These are phyloP conservation scores for Aspergillus thermomutatus DNA, from an alignment of 2,329 filamentous ascomycete species.

Conservation along the genomic window DNA sequence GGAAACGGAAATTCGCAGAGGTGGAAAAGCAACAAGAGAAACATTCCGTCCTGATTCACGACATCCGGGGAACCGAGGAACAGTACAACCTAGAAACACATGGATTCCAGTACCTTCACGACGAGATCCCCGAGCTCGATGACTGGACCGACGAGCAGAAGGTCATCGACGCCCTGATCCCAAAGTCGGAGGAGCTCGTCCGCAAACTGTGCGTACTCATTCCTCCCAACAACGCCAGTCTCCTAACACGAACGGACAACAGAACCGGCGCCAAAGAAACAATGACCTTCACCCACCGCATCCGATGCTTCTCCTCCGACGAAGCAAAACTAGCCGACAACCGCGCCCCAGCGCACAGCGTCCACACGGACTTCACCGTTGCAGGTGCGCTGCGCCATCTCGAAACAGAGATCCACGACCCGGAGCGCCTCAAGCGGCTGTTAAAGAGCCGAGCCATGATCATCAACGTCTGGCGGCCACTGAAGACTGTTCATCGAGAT, in stretches of 20 bases:
- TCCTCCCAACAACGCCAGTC: too few relatives aligned
- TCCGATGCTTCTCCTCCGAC: background rate
- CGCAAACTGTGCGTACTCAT: background rate
- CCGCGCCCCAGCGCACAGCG: background rate
- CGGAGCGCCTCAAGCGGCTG: conserved; percentile 1
- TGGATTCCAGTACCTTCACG: background rate
- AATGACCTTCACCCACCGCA: background rate
- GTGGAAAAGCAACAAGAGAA: background rate
- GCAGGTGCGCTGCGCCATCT: background rate
- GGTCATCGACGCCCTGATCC: background rate
- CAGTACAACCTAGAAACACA: background rate
- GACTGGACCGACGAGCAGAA: background rate
- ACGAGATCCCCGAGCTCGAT: background rate
- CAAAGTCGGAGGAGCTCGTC: background rate
- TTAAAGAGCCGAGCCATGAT: conserved; percentile 10
- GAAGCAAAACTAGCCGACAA: background rate
- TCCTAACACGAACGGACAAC: too few relatives aligned
- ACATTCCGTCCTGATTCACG: background rate
- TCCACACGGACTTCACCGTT: background rate
- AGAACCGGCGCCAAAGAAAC: background rate
- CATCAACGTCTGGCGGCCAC: conserved; percentile 24
- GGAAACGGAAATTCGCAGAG: background rate
- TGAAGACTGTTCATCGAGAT: conserved; percentile 19
- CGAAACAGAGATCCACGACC: background rate
- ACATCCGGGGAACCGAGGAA: background rate